These are phyloP conservation scores for Dactylellina sp. DNA, from an alignment of 2,329 filamentous ascomycete species.

Conservation along the genomic window DNA sequence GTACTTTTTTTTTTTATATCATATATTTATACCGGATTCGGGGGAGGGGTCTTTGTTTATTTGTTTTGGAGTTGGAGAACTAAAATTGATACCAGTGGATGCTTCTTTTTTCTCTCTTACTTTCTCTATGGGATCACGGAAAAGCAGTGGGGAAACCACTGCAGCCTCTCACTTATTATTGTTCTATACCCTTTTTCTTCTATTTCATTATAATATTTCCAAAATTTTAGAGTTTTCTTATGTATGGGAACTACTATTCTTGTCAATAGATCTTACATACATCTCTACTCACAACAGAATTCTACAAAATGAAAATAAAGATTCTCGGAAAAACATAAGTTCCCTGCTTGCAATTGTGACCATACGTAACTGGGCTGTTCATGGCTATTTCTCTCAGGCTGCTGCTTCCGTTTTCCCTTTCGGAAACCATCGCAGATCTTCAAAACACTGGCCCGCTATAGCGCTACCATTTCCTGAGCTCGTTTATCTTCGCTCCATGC, in stretches of 20 bases:
- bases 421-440: conserved; percentile 39
- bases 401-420: conserved; percentile 2
- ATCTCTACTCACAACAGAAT: conserved; percentile 55
- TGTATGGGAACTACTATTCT: conserved; percentile 45
- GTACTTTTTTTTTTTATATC: conserved; percentile 50
- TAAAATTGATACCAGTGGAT: conserved; percentile 57
- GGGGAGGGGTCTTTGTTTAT: conserved; percentile 29
- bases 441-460: conserved; percentile 9
- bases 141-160: conserved; percentile 1
- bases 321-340: background rate
- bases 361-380: background rate
- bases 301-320: conserved; percentile 38
- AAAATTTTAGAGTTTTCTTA: conserved; percentile 23
- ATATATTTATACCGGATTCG: conserved; percentile 29
- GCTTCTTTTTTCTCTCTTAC: conserved; percentile 25
- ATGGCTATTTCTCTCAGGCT: conserved; percentile 1
- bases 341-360: background rate
- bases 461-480: conserved; percentile 24
- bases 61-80: conserved; percentile 53
- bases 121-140: conserved; percentile 21
- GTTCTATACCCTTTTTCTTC: conserved; percentile 45
- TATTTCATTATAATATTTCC: conserved; percentile 34
- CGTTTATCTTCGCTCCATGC: conserved; percentile 39
- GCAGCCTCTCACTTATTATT: conserved; percentile 37
- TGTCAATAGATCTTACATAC: conserved; percentile 56